These are phyloP conservation scores for Suillus subluteus DNA, from an alignment of 768 basidiomycete species.

Conservation along the genomic window DNA sequence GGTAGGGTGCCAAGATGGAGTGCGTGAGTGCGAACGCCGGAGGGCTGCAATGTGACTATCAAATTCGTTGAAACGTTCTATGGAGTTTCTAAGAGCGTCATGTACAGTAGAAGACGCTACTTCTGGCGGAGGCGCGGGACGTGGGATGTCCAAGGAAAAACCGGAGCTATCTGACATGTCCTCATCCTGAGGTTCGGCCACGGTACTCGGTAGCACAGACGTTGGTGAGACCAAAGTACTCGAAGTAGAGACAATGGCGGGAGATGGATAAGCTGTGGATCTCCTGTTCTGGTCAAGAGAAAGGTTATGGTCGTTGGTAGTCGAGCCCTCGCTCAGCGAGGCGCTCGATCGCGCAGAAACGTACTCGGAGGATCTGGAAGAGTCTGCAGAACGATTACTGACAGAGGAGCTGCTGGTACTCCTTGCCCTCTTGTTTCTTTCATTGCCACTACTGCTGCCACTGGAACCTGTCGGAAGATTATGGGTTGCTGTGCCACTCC, in stretches of 20 bases:
- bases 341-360: slow-evolving; percentile 38
- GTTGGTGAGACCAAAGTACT: slow-evolving; percentile 29
- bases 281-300: slow-evolving; percentile 10
- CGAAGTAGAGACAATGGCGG: slow-evolving; percentile 20
- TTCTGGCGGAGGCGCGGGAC: slow-evolving; percentile 18
- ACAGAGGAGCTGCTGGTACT: slow-evolving; percentile 53
- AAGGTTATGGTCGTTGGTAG: slow-evolving; percentile 20
- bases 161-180: slow-evolving; percentile 51
- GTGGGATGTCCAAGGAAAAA: slow-evolving; percentile 27
- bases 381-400: slow-evolving; percentile 36
- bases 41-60: slow-evolving; percentile 56
- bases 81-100: slow-evolving; percentile 45
- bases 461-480: slow-evolving; percentile 16
- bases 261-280: slow-evolving; percentile 24
- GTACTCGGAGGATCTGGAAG: slow-evolving; percentile 41
- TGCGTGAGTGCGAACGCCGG: slow-evolving; percentile 42
- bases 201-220: slow-evolving; percentile 46
- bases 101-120: slow-evolving; percentile 26
- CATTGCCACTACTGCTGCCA: slow-evolving; percentile 43
- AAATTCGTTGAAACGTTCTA: slow-evolving; percentile 58
- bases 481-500: slow-evolving; percentile 27
- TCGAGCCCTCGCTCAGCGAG: slow-evolving; percentile 32
- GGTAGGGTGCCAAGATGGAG: slow-evolving; percentile 25
- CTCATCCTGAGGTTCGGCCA: slow-evolving; percentile 46
- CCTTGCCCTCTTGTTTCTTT: slow-evolving; percentile 61